These are phyloP conservation scores for Pholiota adiposa DNA, from an alignment of 1,284 basidiomycete species.

Conservation along the genomic window DNA sequence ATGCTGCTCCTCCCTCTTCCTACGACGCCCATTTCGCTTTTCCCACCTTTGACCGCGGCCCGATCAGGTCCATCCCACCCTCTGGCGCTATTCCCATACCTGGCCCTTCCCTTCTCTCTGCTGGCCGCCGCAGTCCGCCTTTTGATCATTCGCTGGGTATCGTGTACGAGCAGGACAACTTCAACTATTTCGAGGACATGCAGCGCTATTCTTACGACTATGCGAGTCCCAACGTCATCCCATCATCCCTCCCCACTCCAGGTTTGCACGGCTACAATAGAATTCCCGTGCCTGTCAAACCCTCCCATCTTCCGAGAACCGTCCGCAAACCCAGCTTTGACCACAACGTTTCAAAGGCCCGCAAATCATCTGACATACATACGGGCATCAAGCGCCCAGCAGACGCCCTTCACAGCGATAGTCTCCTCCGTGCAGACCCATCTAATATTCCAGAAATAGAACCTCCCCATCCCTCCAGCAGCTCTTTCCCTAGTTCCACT, in stretches of 20 bases:
- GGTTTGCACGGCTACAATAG: constrained; percentile 62
- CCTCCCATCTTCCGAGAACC: constrained; percentile 10
- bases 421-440: constrained; percentile 76
- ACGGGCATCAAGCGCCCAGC: constrained; percentile 76
- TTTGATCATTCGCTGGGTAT: constrained; percentile 47
- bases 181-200: constrained; percentile 31
- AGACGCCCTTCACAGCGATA: constrained; percentile 74
- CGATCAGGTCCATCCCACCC: constrained; percentile 31
- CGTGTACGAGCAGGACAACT: constrained; percentile 53
- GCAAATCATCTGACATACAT: constrained; percentile 58
- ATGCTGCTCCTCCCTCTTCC: constrained; percentile 35
- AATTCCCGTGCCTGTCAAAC: constrained; percentile 41
- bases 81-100: constrained; percentile 54
- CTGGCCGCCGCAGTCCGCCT: constrained; percentile 54
- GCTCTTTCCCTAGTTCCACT: constrained; percentile 70
- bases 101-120: constrained; percentile 48
- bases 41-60: constrained; percentile 31
- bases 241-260: constrained; percentile 68
- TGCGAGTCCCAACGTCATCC: constrained; percentile 59
- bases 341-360: constrained; percentile 79
- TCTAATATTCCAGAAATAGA: constrained; percentile 49
- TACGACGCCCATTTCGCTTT: constrained; percentile 51
- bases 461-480: constrained; percentile 22
- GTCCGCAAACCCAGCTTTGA: constrained; percentile 91
- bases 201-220: constrained; percentile 48